Evolutionary conservation across 768 basidiomycete species (phyloP).

Genomic region (Rossbeevera mucosa): DNA sequence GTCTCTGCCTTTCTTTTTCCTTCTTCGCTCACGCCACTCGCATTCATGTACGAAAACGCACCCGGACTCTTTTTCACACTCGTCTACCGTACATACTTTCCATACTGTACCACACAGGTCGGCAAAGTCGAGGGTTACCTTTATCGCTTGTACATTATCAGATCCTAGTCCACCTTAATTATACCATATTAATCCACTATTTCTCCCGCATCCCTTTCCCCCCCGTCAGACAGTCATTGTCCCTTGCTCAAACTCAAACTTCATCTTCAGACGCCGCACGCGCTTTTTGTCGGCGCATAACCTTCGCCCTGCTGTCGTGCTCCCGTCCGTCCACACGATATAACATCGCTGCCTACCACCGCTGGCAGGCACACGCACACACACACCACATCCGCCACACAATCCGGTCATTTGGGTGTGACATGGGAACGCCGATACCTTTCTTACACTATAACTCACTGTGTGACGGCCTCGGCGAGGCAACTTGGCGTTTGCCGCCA

Average conservation of each 20-base stretch:
- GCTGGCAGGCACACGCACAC: slow-evolving; percentile 1
- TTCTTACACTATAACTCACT: neutral
- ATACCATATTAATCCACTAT: slow-evolving; percentile 32
- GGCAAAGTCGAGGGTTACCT: slow-evolving; percentile 15
- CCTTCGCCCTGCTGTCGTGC: neutral
- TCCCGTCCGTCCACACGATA: neutral
- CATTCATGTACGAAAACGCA: slow-evolving; percentile 30
- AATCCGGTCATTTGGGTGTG: neutral
- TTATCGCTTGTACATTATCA: slow-evolving; percentile 27
- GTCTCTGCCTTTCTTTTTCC: neutral
- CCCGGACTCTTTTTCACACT: slow-evolving; percentile 21
- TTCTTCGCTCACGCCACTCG: slow-evolving; percentile 18
- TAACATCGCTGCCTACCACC: neutral
- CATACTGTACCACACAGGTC: slow-evolving; percentile 16
- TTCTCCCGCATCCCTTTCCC: slow-evolving; percentile 2
- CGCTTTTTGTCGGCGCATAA: slow-evolving; percentile 1
- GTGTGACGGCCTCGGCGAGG: slow-evolving; percentile 11
- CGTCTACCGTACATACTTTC: slow-evolving; percentile 24
- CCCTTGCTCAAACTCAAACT: neutral
- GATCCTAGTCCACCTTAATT: slow-evolving; percentile 28
- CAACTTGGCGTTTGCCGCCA: slow-evolving; percentile 1
- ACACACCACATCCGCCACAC: neutral
- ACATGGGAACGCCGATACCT: slow-evolving; percentile 9
- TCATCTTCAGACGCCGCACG: neutral
- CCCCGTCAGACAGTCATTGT: neutral